Base-by-base conservation (phyloP, 805 yeast species). In the Yarrowia sp. region DNA sequence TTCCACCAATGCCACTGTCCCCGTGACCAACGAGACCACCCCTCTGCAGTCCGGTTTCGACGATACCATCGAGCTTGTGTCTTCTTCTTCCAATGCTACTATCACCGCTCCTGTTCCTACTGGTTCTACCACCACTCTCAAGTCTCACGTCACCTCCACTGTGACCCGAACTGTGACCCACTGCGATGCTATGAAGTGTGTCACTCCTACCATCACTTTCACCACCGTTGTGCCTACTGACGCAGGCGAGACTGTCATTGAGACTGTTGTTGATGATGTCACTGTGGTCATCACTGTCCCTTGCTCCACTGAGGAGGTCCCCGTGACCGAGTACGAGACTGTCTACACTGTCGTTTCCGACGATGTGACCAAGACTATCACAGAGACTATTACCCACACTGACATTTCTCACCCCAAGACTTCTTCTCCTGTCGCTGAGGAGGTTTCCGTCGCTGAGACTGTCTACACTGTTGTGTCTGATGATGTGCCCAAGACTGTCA, bases 141-240 rank as follows among this genome's bases (percentile, higher is more conserved):
- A 52, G 58, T 19, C 42, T 99, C 73, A 90, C 88, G 71, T 86
- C 86, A 74, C 89, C 85, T 42, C 99, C 98, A 68, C 95, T 81
- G 0, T 98, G 98, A 68, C 91, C 77, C 91, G 91, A 93, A 71
- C 91, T 84, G 74, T 87, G 87, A 61, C 82, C 80, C 52, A 80
- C 77, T 3, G 73, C 72, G n/a, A 96, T 95, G 34, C 90, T 78
- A 66, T 86, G 87, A 34, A 94, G 79, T 69, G 83, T 85, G 1
- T 98, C 92, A 66, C 91, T 85, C 33, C 96, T 96, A 43, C 90
- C 82, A 38, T 96, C 96, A 24, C 93, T 87, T 53, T 86, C 88
- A 76, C 95, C 98, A 53, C 82, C n/a, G 34, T 36, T 1, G 58
- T 52, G 6, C 58, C 58, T 38, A 38, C 42, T 7, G 17, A 52